Evolutionary conservation across 2,329 filamentous ascomycete species (phyloP), one percentile per base, ranked within the genome.

Genomic region (Pseudocercospora crystallina): DNA sequence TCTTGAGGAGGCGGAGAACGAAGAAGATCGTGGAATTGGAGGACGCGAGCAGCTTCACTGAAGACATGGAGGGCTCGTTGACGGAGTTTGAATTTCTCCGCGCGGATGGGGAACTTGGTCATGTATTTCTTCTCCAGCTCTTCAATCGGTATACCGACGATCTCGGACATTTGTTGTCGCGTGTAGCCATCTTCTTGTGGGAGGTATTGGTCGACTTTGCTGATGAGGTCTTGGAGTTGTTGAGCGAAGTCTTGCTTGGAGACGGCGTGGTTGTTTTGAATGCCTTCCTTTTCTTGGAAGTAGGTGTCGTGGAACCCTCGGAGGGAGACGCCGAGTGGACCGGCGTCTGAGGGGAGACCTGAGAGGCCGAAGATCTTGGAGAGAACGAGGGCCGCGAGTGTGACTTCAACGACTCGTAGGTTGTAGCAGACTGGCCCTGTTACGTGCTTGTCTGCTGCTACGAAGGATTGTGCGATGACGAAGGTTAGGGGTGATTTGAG

Each of bases 391-490:
- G 94, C 90, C 2, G 94, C 94, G 30, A 99, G 80, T 47, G 87
- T 94, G 74, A 90, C 95, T 73, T 99, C 94, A 33, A 96, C 94
- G 1, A 99, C 94, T 26, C 94, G 87, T 17, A 99, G 81, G 71
- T 99, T 99, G 78, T 97, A 99, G 78, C 92, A 90, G 57, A 95
- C 85, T 0, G 92, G 92, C 0, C 87, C 94, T 1, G 92, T 96
- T 55, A 92, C 87, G 66, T 94, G 89, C 75, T 99, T 99, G 77
- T 97, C 91, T 5, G 92, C 89, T 12, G 87, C 86, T 54, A 99
- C 87, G 69, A 96, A 96, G 53, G 88, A 95, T 69, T 99, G 94
- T 7, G 91, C 92, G 59, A 96, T 90, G 58, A 99, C 80, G 71
- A 99, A 97, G 60, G 85, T 90, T 47, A 96, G 80, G 61, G 95